Conservation (phyloP, 2,329 filamentous ascomycete genomes). For the Lasiodiplodia citricola region DNA sequence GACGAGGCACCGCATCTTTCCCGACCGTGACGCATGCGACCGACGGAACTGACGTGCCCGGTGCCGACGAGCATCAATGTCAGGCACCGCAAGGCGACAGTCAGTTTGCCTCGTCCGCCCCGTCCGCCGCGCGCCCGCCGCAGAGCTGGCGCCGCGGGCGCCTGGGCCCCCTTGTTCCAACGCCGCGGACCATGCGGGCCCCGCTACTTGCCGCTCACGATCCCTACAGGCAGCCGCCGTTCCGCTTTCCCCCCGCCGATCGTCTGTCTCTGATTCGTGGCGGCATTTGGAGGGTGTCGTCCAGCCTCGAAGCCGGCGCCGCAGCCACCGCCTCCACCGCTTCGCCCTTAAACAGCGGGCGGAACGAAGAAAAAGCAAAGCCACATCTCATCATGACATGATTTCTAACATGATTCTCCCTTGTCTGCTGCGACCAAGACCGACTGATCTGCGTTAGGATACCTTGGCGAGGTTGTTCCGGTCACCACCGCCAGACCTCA, state of each 20-base stretch:
- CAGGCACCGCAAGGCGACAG: neutral
- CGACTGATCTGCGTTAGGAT: neutral
- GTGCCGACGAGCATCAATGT: neutral
- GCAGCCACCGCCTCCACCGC: neutral
- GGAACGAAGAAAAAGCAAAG: neutral
- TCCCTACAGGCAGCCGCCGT: constrained; percentile 7
- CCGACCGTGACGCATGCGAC: neutral
- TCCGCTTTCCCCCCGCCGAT: constrained; percentile 21
- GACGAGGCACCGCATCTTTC: neutral
- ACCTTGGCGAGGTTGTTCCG: neutral
- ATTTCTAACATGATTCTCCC: constrained; percentile 6
- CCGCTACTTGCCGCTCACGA: constrained; percentile 14
- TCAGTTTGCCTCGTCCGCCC: constrained; percentile 2
- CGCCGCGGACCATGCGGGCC: constrained; percentile 10
- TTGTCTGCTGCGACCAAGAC: neutral
- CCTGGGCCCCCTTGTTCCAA: constrained; percentile 3
- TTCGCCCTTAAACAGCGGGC: neutral
- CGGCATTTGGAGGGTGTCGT: neutral
- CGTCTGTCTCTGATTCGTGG: constrained; percentile 3
- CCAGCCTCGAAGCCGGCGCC: constrained; percentile 5
- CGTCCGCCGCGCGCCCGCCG: constrained; percentile 7
- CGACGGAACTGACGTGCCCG: neutral
- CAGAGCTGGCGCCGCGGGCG: constrained; percentile 5
- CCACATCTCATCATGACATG: constrained; percentile 3
- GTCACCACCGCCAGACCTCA: neutral